Evolutionary conservation across 129 eudicot genomes (phyloP).

Genomic region (Flaveria linearis): DNA sequence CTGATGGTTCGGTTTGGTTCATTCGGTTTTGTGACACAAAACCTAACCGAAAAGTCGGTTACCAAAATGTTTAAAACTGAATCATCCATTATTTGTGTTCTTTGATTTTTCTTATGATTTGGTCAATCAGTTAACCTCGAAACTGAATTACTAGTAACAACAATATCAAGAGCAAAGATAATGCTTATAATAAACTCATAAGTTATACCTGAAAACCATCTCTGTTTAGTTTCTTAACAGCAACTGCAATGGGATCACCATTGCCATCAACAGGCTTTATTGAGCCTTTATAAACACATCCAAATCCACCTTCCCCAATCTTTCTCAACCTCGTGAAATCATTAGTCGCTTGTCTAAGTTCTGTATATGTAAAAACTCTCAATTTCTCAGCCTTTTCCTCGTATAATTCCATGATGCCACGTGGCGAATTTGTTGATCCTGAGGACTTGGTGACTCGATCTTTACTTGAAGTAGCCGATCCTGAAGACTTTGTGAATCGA

Average conservation of each 20-base stretch:
- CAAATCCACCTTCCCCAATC: constrained; percentile 96
- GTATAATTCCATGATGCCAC: constrained; percentile 64
- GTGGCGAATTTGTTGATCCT: constrained; percentile 53
- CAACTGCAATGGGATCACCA: constrained; percentile 60
- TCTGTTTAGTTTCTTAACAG: constrained; percentile 69
- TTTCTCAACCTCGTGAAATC: constrained; percentile 64
- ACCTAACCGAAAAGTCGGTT: neutral
- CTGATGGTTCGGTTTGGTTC: neutral
- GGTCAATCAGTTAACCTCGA: neutral
- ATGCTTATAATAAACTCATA: neutral
- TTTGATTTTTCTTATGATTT: neutral
- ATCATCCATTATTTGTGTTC: neutral
- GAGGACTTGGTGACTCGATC: constrained; percentile 68
- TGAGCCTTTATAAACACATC: constrained; percentile 73
- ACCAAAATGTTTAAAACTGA: neutral
- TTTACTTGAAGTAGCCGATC: constrained; percentile 42
- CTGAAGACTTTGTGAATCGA: constrained; percentile 60
- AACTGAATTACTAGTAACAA: neutral
- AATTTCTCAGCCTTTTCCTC: constrained; percentile 68
- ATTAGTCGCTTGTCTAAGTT: constrained; percentile 73
- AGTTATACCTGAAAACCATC: constrained; percentile 79
- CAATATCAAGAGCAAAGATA: neutral
- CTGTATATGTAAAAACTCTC: constrained; percentile 69
- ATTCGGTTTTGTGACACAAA: neutral
- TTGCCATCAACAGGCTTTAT: constrained; percentile 58